These are phyloP conservation scores for Fusarium aywerte DNA, from an alignment of 2,329 filamentous ascomycete genomes.

Conservation along the genomic window DNA sequence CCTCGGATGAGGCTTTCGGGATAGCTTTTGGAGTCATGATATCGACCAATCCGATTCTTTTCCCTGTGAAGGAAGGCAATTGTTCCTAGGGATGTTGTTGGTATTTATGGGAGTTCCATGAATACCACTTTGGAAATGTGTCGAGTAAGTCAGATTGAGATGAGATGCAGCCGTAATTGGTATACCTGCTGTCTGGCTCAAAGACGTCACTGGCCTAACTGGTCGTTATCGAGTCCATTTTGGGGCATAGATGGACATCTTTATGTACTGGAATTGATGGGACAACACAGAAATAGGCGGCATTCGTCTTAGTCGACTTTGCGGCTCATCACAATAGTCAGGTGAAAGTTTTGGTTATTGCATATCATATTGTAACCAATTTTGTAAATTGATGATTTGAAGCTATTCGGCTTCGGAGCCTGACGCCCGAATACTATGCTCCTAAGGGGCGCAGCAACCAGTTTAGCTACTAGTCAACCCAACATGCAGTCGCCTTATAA, in stretches of 20 bases:
- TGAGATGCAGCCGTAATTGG: neutral
- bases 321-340: neutral
- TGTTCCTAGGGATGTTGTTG: constrained; percentile 3
- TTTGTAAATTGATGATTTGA: neutral
- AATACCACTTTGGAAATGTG: neutral
- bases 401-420: neutral
- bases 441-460: constrained; percentile 23
- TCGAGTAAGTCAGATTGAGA: neutral
- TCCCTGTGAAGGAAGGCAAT: neutral
- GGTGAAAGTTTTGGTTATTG: constrained; percentile 12
- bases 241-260: constrained; percentile 14
- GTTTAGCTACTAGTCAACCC: neutral
- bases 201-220: neutral
- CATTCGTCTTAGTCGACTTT: constrained; percentile 1
- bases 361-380: neutral
- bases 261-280: constrained; percentile 6
- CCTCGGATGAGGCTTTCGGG: constrained; percentile 2
- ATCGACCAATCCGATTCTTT: neutral
- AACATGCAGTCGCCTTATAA: constrained; percentile 11
- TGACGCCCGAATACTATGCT: constrained; percentile 24
- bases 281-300: neutral
- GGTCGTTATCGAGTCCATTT: neutral
- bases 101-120: constrained; percentile 1
- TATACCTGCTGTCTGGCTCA: neutral
- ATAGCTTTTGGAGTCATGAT: constrained; percentile 1